Conservation (phyloP, 805 yeast genomes). For the Starmerella kuoi region DNA sequence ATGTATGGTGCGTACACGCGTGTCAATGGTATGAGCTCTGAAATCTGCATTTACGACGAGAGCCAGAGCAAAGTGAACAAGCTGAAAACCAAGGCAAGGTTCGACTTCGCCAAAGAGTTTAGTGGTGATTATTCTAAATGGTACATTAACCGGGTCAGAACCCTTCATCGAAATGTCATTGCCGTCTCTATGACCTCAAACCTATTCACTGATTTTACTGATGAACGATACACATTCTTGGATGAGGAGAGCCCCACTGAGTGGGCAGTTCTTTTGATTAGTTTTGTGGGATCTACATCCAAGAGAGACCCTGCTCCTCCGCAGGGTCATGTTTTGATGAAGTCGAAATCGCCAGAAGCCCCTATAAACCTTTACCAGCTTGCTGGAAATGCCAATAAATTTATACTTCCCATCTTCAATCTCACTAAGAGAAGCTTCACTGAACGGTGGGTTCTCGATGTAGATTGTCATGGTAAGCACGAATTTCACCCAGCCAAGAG, state of each 20-base stretch:
- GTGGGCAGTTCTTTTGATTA: constrained; percentile 15
- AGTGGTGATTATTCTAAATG: constrained; percentile 3
- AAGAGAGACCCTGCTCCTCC: constrained; percentile 12
- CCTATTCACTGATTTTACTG: background rate
- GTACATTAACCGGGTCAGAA: constrained; percentile 2
- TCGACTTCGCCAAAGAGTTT: constrained; percentile 8
- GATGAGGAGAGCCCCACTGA: constrained; percentile 2
- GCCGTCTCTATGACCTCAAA: constrained; percentile 6
- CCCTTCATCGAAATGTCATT: constrained; percentile 6
- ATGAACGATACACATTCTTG: background rate
- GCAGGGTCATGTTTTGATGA: constrained; percentile 2
- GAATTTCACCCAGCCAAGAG: background rate
- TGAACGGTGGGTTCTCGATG: background rate
- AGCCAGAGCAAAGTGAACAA: constrained; percentile 11
- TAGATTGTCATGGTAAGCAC: constrained; percentile 7
- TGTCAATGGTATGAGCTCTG: constrained; percentile 3
- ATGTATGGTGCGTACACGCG: constrained; percentile 15
- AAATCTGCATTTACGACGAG: constrained; percentile 15
- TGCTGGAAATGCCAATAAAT: constrained; percentile 6
- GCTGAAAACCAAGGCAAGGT: constrained; percentile 7
- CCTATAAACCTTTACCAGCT: constrained; percentile 3
- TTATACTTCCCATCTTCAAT: constrained; percentile 5
- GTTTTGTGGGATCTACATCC: constrained; percentile 13
- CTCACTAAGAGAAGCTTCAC: constrained; percentile 1
- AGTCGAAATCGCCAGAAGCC: constrained; percentile 10